A percentile compares a stretch with the other conserved stretches of the same genome.
Evolutionary conservation across 2,329 filamentous ascomycete species (phyloP).

Genomic region (Penicillium sp.): DNA sequence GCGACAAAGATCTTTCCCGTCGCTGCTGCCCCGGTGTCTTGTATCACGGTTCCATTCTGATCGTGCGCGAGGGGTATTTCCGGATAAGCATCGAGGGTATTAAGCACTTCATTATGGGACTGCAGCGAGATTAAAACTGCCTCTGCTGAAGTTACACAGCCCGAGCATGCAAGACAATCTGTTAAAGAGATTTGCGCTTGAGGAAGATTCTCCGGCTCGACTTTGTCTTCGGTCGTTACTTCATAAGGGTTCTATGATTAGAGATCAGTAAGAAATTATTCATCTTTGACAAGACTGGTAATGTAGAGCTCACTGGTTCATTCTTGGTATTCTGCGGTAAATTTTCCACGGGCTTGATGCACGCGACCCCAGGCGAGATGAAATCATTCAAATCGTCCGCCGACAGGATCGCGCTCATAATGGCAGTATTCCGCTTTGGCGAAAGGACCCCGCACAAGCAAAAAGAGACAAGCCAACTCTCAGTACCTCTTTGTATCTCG

Average conservation of each 20-base stretch:
- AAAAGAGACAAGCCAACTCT: conserved; percentile 1
- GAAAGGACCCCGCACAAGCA: conserved; percentile 10
- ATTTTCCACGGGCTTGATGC: conserved; percentile 95
- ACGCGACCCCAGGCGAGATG: conserved; percentile 93
- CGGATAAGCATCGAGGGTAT: conserved; percentile 62
- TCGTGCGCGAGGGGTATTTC: conserved; percentile 34
- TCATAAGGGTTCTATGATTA: conserved; percentile 59
- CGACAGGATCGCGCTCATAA: conserved; percentile 95
- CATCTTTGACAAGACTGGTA: conserved; percentile 4
- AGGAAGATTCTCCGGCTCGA: conserved; percentile 51
- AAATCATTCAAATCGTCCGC: conserved; percentile 98
- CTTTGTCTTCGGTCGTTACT: conserved; percentile 86
- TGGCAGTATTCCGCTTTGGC: conserved; percentile 23
- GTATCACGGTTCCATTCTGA: conserved; percentile 42
- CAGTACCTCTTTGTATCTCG: too few relatives aligned
- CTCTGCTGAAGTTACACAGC: conserved; percentile 94
- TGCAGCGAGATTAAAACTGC: conserved; percentile 94
- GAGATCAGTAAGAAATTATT: conserved; percentile 15
- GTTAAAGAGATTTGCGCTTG: conserved; percentile 92
- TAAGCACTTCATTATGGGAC: conserved; percentile 85
- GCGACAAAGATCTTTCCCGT: conserved; percentile 79
- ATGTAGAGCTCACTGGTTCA: conserved; percentile 38
- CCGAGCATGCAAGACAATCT: conserved; percentile 94
- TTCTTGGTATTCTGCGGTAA: conserved; percentile 59
- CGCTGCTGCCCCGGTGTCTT: conserved; percentile 23